These are phyloP conservation scores for Penicillium samsonianum DNA, from an alignment of 495 filamentous ascomycete species.

Conservation along the genomic window DNA sequence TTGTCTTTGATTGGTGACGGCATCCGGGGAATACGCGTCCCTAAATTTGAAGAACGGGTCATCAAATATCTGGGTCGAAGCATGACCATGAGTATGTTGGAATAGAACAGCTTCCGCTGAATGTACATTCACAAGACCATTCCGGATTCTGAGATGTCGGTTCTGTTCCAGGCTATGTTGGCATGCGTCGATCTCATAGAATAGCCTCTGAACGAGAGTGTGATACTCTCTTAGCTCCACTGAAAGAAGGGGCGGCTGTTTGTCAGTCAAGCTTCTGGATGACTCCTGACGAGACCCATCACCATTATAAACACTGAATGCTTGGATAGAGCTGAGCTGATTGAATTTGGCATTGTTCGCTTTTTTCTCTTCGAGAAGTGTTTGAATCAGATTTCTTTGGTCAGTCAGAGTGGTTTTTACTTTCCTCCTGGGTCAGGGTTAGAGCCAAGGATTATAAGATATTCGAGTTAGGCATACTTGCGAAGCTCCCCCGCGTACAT, in stretches of 20 bases:
- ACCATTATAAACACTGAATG: too few relatives aligned
- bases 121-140: background rate
- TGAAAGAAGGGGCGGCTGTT: background rate
- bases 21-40: too few relatives aligned
- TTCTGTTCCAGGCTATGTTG: background rate
- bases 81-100: background rate
- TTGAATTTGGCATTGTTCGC: background rate
- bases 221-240: background rate
- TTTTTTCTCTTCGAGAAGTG: background rate
- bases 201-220: background rate
- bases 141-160: background rate
- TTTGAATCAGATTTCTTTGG: background rate
- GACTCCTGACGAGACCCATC: too few relatives aligned
- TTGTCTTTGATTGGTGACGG: slow-evolving; percentile 73
- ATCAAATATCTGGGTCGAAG: background rate
- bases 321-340: background rate
- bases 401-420: background rate
- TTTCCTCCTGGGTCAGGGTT: background rate
- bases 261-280: too few relatives aligned
- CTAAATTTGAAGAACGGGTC: background rate
- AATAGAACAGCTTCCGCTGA: background rate
- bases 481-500: slow-evolving; percentile 28
- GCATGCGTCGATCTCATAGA: background rate
- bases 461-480: slow-evolving; percentile 3
- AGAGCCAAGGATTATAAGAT: background rate